phyloP scores from a whole-genome alignment of 2,329 filamentous ascomycete species.

The Claviceps pazoutovae region DNA sequence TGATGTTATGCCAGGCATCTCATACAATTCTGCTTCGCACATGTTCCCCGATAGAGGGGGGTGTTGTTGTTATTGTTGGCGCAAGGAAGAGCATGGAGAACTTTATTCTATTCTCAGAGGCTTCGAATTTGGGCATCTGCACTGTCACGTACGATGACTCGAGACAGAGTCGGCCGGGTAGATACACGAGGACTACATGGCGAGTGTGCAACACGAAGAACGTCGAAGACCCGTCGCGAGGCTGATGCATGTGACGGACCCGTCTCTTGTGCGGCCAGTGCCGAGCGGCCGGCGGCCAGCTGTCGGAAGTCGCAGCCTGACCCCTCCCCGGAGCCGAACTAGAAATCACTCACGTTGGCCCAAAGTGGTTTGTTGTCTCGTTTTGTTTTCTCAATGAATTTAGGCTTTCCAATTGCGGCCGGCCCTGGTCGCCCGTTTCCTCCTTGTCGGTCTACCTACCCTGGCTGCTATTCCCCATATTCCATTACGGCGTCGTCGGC shows the following conservation, averaged over 20 bases:
- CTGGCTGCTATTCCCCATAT: neutral
- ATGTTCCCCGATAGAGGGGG: too few relatives aligned
- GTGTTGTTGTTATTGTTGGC: neutral
- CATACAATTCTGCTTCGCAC: too few relatives aligned
- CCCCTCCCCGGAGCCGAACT: neutral
- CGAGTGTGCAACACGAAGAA: neutral
- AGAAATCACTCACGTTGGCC: constrained; percentile 1
- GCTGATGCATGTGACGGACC: neutral
- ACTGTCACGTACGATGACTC: neutral
- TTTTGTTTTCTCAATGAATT: constrained; percentile 8
- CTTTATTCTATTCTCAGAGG: neutral
- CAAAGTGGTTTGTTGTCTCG: constrained; percentile 5
- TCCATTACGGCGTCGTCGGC: neutral
- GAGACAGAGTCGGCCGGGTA: neutral
- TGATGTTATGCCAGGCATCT: too few relatives aligned
- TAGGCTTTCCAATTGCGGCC: neutral
- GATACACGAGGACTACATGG: neutral
- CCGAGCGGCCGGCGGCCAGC: neutral
- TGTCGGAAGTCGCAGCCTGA: neutral
- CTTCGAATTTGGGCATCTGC: neutral
- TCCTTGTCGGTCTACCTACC: neutral
- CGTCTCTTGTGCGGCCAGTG: neutral
- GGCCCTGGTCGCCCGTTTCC: neutral
- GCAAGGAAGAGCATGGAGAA: neutral
- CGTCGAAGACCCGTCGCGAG: neutral